Evolutionary conservation across 805 yeast species (phyloP), one percentile per base, ranked within the genome.

Genomic region (Suhomyces sp.): DNA sequence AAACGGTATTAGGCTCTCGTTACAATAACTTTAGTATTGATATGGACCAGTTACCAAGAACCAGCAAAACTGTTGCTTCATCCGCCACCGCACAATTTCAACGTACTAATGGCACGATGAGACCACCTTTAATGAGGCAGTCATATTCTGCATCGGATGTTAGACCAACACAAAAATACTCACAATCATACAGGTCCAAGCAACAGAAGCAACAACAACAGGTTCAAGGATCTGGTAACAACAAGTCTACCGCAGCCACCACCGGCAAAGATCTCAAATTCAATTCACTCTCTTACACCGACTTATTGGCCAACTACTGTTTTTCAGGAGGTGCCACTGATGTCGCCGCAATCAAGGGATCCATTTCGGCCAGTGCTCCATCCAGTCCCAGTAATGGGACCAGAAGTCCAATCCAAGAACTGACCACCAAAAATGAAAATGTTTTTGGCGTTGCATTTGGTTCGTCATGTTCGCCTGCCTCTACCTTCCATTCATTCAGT

Each of bases 271-370:
- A 40, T 30, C 31, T 50, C 18, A 43, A 44, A 22, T 50, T 58
- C 38, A 48, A 46, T 36, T 46, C 58, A 19, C 45, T 56, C 45
- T 42, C 51, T 13, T 64, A 64, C 39, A 49, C 65, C 2, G 65
- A 60, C 40, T 51, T 64, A 39, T 47, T 64, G 35, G 58, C 56
- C 35, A 58, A 53, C 20, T 64, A 60, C 36, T 64, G 70, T 42
- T 64, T 64, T 46, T 58, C 54, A 33, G 60, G 60, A 25, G 57
- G 62, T 15, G 35, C 28, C 11, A 22, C 5, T n/a, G 20, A 21
- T 4, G 13, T 12, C 11, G 11, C 22, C 14, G 23, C 28, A 25
- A 15, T 13, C 26, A 18, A 28, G 24, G 16, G 10, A 22, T 11
- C 6, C 9, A 14, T 18, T 6, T 12, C 25, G 8, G 17, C 35